Percentiles rank a stretch among this genome's conserved stretches.
These are phyloP conservation scores for Zasmidium citrigriseum DNA, from an alignment of 2,329 filamentous ascomycete species.

Conservation along the genomic window DNA sequence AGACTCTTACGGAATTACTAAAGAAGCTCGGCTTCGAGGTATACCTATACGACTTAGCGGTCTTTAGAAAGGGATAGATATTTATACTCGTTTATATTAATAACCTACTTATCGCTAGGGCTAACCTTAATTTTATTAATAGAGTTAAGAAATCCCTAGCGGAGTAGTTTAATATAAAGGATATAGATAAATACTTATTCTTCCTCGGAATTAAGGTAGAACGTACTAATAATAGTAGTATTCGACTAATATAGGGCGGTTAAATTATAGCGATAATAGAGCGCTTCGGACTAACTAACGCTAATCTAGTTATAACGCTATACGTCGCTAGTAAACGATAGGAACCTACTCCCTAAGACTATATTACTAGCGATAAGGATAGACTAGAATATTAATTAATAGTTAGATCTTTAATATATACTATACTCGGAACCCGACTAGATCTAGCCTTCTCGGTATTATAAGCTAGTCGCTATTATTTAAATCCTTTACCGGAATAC, in stretches of 20 bases:
- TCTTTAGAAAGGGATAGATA: not conserved
- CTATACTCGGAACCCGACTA: slow-evolving; percentile 4
- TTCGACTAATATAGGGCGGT: too few species aligned
- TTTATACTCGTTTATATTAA: slow-evolving; percentile 2
- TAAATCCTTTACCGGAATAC: slow-evolving; percentile 1
- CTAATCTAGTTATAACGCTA: not conserved
- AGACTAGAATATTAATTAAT: slow-evolving; percentile 9
- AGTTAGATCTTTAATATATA: slow-evolving; percentile 4
- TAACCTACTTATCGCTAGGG: slow-evolving; percentile 1
- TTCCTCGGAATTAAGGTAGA: not conserved
- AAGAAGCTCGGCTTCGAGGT: not conserved
- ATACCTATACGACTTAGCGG: not conserved
- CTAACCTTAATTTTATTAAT: too few species aligned
- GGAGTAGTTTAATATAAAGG: not conserved
- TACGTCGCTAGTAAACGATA: not conserved
- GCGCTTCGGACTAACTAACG: too few species aligned
- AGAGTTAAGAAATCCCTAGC: too few species aligned
- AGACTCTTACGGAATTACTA: not conserved
- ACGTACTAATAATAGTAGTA: not conserved
- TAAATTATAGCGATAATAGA: too few species aligned
- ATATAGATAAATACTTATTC: not conserved
- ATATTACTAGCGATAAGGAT: not conserved
- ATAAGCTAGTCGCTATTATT: slow-evolving; percentile 8
- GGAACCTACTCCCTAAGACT: not conserved
- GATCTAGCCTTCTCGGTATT: slow-evolving; percentile 4